Evolutionary conservation across 805 yeast species (phyloP), one percentile per base, ranked within the genome.

Genomic region (Metschnikowia similis): DNA sequence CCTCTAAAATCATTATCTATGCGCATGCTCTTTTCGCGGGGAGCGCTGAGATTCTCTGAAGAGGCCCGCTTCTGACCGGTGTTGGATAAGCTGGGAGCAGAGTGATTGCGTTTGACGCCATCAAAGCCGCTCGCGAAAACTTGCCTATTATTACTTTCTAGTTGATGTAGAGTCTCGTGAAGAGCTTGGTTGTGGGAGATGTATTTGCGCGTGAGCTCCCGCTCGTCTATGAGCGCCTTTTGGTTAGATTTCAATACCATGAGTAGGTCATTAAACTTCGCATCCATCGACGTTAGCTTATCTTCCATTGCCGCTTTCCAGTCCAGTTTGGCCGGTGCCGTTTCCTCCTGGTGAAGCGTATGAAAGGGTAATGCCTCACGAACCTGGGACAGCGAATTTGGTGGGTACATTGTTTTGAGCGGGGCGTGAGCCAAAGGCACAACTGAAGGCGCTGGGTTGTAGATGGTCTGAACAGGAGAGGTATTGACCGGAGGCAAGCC

Each of bases 231-330:
- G 21, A 70, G 40, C 3, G 63, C 51, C 37, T 58, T 59, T 48
- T 72, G 76, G 49, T 71, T 72, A 2, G 58, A 51, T 40, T 59
- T 65, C 30, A 73, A 51, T 1, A 69, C 38, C 41, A 35, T 73
- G 6, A 74, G 70, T 42, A 74, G 61, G 42, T 66, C 72, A 50
- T 62, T 66, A 35, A 74, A 57, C 51, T 71, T 72, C 29, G 60
- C 59, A 45, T 73, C 77, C 50, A 74, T 72, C 0, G 64, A 58
- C 46, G 59, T 59, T 40, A 74, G 66, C 35, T 67, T 65, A 45
- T 51, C 55, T 48, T 73, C 77, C 51, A 73, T 66, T 45, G 61
- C 63, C 9, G 56, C 28, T 44, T 66, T 66, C 77, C 77, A 73
- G 21, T 58, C 59, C 45, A 47, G 39, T 16, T 43, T 43, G 11